Conservation (phyloP, 257 asterid species). For the Solanum corneliomulleri region DNA sequence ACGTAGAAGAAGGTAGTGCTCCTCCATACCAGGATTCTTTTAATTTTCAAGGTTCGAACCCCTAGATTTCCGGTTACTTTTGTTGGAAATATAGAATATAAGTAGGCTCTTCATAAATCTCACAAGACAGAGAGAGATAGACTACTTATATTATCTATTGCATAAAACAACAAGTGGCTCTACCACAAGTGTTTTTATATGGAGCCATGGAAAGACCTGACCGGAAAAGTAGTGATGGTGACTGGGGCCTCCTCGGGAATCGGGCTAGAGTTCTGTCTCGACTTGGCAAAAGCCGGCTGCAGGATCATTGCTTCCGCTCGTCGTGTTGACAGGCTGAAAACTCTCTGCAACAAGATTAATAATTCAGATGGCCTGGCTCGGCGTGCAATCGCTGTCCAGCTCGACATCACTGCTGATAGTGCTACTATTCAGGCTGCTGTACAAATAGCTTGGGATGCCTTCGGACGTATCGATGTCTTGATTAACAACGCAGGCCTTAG, state of each 20-base stretch:
- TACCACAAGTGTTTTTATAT: too few species aligned
- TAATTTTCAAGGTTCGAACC: too few species aligned
- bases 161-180: too few species aligned
- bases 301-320: not conserved
- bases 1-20: too few species aligned
- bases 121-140: too few species aligned
- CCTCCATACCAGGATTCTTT: too few species aligned
- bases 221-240: not conserved
- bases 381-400: conserved; percentile 39
- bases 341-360: not conserved
- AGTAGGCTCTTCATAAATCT: too few species aligned
- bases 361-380: not conserved
- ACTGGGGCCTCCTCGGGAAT: not conserved
- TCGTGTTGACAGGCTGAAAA: not conserved
- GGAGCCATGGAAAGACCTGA: not conserved
- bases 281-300: not conserved
- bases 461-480: not conserved
- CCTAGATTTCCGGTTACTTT: too few species aligned
- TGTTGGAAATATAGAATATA: too few species aligned
- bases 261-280: not conserved
- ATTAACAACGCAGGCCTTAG: not conserved
- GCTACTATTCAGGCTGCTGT: conserved; percentile 21
- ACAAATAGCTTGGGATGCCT: conserved; percentile 33
- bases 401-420: conserved; percentile 28
- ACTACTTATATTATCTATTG: too few species aligned